Base-by-base conservation (phyloP, 2,329 filamentous ascomycete genomes). In the Fusarium citri region DNA sequence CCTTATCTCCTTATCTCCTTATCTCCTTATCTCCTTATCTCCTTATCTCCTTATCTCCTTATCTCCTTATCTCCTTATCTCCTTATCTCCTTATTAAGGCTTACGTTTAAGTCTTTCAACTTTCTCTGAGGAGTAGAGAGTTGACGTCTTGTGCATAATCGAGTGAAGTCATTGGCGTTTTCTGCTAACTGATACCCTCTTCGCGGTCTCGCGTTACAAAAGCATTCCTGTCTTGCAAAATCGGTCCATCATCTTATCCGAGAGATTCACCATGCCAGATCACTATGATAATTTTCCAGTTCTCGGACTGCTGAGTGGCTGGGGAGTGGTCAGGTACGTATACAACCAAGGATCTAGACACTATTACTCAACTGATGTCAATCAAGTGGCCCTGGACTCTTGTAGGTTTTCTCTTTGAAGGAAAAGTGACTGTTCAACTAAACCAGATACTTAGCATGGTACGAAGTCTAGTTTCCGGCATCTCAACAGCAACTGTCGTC, bases 251-350 rank as follows among this genome's bases (percentile, higher is more conserved):
- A 6, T 6, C 6, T 6, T 3, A 8, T 8, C 4, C 4, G 3
- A 23, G 16, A 7, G 1, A 25, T 3, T 41, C 31, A 1, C 9
- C 5, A 60, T 60, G 58, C 34, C 58, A 1, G 54, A 60, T 9
- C 11, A 30, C 2, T 59, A 42, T 8, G 42, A 59, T 2, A 20
- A 42, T 5, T 60, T 59, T 6, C 53, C 58, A 2, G 26, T 60
- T 22, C 25, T 60, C 8, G 34, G 23, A 45, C 4, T 60, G 5
- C 22, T 60, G 22, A 60, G 58, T 34, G 58, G 58, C 7, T 60
- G 58, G 54, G 58, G 58, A 18, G 58, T 60, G 5, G 54, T 59
- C 1, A 60, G 58, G 58, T 59, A 40, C 3, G 45, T 25, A 3
- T 11, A 5, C 10, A 37, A 37, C 3, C 18, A 37, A n/a, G 10